These are phyloP conservation scores for Arxiozyma bovina DNA, from an alignment of 1,139 yeast genomes.

Conservation along the genomic window DNA sequence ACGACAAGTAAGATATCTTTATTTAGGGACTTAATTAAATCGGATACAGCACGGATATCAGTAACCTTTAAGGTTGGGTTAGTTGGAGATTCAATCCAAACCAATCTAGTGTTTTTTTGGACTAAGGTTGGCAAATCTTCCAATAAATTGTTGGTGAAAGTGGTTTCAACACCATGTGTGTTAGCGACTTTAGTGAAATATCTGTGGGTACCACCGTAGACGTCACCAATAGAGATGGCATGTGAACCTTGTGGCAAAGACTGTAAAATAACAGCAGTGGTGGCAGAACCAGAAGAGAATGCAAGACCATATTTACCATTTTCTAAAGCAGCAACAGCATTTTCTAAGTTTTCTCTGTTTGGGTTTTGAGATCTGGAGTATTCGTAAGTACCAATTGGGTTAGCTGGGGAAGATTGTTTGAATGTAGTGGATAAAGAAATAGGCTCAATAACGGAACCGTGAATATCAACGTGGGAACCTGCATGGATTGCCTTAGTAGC, in stretches of 20 bases:
- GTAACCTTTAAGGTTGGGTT: constrained; percentile 78
- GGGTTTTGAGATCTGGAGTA: constrained; percentile 87
- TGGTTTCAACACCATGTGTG: constrained; percentile 66
- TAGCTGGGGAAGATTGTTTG: constrained; percentile 70
- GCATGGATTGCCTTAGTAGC: constrained; percentile 82
- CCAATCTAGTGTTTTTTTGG: constrained; percentile 57
- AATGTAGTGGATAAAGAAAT: constrained; percentile 79
- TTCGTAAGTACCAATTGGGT: constrained; percentile 73
- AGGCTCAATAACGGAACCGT: constrained; percentile 86
- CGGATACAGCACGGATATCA: constrained; percentile 55
- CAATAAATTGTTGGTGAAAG: constrained; percentile 59
- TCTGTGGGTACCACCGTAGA: constrained; percentile 89
- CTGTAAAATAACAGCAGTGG: constrained; percentile 73
- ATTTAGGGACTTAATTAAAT: constrained; percentile 39
- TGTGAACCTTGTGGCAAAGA: constrained; percentile 66
- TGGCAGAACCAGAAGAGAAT: constrained; percentile 78
- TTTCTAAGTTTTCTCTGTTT: constrained; percentile 75
- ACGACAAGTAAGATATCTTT: constrained; percentile 60
- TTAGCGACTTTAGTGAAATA: constrained; percentile 81
- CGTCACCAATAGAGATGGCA: constrained; percentile 76
- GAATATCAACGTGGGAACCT: constrained; percentile 66
- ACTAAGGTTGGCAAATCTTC: constrained; percentile 50
- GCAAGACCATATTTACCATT: constrained; percentile 72
- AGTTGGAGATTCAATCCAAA: constrained; percentile 86
- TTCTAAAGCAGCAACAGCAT: constrained; percentile 73